Base-by-base conservation (phyloP, 2,329 filamentous ascomycete genomes). In the Ceratocystis albifundus region DNA sequence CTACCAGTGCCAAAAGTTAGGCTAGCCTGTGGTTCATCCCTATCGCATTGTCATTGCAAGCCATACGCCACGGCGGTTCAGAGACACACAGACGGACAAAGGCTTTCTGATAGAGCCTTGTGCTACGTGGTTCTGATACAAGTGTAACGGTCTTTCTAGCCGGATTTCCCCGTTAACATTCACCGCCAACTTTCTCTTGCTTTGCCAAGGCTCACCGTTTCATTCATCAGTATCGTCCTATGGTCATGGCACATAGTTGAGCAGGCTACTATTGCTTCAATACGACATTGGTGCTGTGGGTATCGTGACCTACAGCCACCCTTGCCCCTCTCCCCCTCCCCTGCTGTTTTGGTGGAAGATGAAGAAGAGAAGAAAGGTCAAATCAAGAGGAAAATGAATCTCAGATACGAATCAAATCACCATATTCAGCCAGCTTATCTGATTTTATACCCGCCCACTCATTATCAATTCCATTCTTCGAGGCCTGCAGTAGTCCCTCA, bases 121-220 rank as follows among this genome's bases (percentile, higher is more conserved):
- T 57, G 30, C 53, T 57, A 57, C 53, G 30, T 20, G 12, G 15
- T 4, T 32, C 5, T 53, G 4, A 7, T 57, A 57, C 53, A 12
- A 57, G 53, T 57, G 53, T 57, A 57, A 57, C 53, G 6, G 3
- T n/a, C 25, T 5, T 28, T 57, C n/a, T 57, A 4, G 28, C 53
- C 17, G 10, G 53, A 3, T 8, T 6, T 15, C 25, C 6, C 28
- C 1, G n/a, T 32, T 1, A 17, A 7, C 53, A 57, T 1, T 2
- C 17, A 57, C 3, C 10, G 7, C 25, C 22, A 36, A 17, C 30
- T 32, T 32, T 57, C 10, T 53, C 48, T 53, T 15, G 53, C 53
- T 57, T 57, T 57, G 28, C 53, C n/a, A 32, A 57, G 30, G 17
- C 53, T 57, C 53, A n/a, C 53, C 53, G n/a, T 32, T 57, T 57